phyloP scores from a whole-genome alignment of 2,329 filamentous ascomycete species.

The Rhynchosporium secalis region DNA sequence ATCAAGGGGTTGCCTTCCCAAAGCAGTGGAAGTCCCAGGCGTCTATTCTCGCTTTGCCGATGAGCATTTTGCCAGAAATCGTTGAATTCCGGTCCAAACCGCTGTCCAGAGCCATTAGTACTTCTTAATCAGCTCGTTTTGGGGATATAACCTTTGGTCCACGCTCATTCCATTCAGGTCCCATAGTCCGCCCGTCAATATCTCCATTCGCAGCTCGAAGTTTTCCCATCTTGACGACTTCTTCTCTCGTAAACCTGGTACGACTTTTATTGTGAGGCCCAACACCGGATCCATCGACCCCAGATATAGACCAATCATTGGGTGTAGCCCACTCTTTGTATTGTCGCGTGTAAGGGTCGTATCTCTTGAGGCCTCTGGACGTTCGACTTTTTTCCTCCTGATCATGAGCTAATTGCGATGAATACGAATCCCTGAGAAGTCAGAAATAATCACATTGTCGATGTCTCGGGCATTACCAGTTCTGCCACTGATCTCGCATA shows the following conservation, averaged over 20 bases:
- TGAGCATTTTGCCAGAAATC: conserved; percentile 38
- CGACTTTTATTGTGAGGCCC: conserved; percentile 20
- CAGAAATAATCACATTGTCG: not conserved
- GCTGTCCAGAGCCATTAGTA: conserved; percentile 24
- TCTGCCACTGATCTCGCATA: conserved; percentile 35
- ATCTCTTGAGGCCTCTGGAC: conserved; percentile 30
- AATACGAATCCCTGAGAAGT: conserved; percentile 36
- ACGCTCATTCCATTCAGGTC: conserved; percentile 31
- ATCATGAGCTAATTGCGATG: conserved; percentile 12
- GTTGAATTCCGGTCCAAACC: conserved; percentile 34
- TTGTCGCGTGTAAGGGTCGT: conserved; percentile 35
- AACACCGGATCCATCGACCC: conserved; percentile 18
- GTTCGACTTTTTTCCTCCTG: conserved; percentile 9
- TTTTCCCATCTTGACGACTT: conserved; percentile 26
- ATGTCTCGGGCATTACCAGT: conserved; percentile 30
- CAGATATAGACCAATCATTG: conserved; percentile 28
- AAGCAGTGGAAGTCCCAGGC: not conserved
- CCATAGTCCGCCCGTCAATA: conserved; percentile 28
- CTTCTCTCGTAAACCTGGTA: conserved; percentile 33
- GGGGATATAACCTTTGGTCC: conserved; percentile 33
- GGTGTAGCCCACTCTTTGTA: conserved; percentile 33
- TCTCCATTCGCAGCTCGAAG: conserved; percentile 6
- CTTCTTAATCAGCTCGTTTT: not conserved
- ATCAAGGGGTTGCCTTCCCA: conserved; percentile 18
- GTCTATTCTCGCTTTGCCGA: conserved; percentile 31